Conservation (phyloP, 768 basidiomycete genomes). For the Suillus luteus region DNA sequence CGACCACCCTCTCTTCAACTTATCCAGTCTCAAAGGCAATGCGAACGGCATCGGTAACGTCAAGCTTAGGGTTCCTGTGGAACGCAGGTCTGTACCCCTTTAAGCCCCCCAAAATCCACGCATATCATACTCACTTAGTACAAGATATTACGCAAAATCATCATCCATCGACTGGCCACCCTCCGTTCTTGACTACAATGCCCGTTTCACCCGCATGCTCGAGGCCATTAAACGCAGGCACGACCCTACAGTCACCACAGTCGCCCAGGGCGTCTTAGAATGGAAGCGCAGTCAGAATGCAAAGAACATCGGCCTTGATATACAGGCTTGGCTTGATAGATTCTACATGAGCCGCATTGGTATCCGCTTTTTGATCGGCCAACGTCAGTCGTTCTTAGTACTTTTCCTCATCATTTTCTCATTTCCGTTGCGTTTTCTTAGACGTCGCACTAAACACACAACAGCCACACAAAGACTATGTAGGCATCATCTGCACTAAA, state of each 20-base stretch:
- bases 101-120: constrained; percentile 3
- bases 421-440: constrained; percentile 30
- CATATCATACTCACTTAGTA: constrained; percentile 3
- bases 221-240: constrained; percentile 92
- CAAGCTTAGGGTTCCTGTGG: constrained; percentile 80
- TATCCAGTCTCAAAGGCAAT: constrained; percentile 30
- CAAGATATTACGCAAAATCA: constrained; percentile 85
- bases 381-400: constrained; percentile 58
- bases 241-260: constrained; percentile 96
- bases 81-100: constrained; percentile 60
- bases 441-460: constrained; percentile 95
- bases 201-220: constrained; percentile 82
- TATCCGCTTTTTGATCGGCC: constrained; percentile 95
- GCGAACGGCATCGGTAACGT: constrained; percentile 44
- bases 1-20: constrained; percentile 18
- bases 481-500: constrained; percentile 96
- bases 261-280: constrained; percentile 94
- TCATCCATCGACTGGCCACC: constrained; percentile 80
- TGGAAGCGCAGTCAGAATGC: constrained; percentile 83
- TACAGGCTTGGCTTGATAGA: constrained; percentile 94
- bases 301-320: constrained; percentile 75
- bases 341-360: constrained; percentile 97
- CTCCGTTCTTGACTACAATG: constrained; percentile 91
- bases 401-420: constrained; percentile 9
- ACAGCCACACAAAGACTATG: constrained; percentile 86